phyloP scores from a whole-genome alignment of 768 basidiomycete genomes.

The Boletales sp. region DNA sequence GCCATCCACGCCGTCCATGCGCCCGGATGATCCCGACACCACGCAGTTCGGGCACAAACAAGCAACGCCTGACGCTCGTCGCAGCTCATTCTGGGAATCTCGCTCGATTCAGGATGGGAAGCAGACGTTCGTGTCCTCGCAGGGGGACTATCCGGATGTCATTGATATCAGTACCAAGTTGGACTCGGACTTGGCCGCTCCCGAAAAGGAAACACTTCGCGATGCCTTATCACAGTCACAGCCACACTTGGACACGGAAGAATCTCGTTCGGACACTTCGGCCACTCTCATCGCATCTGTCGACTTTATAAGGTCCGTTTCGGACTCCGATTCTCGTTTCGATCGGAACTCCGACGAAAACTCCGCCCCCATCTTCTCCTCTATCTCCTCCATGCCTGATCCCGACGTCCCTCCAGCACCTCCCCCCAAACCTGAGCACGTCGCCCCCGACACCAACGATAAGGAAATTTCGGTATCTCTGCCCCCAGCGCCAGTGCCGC shows the following conservation, averaged over 20 bases:
- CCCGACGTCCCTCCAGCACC: constrained; percentile 3
- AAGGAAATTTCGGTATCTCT: too few species aligned
- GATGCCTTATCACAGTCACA: constrained; percentile 8
- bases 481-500: too few species aligned
- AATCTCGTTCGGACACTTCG: constrained; percentile 14
- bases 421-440: constrained; percentile 7
- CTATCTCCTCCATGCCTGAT: constrained; percentile 4
- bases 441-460: constrained; percentile 39
- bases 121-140: not conserved
- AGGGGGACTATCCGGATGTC: constrained; percentile 12
- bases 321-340: constrained; percentile 8
- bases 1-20: constrained; percentile 6
- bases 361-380: constrained; percentile 1
- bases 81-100: not conserved
- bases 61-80: too few species aligned
- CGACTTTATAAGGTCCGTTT: constrained; percentile 4
- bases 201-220: not conserved
- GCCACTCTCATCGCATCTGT: constrained; percentile 16
- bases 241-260: constrained; percentile 2
- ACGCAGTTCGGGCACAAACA: not conserved
- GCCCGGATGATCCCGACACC: too few species aligned
- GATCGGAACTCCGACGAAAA: constrained; percentile 7
- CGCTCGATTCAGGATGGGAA: not conserved
- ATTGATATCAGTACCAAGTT: constrained; percentile 18
- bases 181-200: not conserved